phyloP scores from a whole-genome alignment of 805 yeast genomes.

The Candida succiphila region DNA sequence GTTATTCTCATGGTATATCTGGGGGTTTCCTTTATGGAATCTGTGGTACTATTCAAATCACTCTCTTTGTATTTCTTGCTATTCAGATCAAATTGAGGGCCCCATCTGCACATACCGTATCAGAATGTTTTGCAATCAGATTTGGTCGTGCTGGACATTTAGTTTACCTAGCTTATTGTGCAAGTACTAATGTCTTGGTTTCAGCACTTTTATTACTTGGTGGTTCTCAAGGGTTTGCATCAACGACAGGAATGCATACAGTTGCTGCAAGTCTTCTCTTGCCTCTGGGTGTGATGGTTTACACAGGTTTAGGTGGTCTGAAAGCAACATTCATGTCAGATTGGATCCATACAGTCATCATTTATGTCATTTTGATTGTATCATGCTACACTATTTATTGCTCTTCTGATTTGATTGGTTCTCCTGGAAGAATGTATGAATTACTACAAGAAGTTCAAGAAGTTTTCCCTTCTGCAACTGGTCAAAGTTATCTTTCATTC shows the following conservation, averaged over 20 bases:
- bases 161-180: conserved; percentile 23
- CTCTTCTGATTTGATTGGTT: conserved; percentile 28
- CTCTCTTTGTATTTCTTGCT: conserved; percentile 26
- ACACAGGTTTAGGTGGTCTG: conserved; percentile 41
- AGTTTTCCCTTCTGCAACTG: conserved; percentile 20
- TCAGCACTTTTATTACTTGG: conserved; percentile 28
- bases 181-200: conserved; percentile 26
- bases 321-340: conserved; percentile 46
- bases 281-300: conserved; percentile 36
- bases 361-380: conserved; percentile 21
- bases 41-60: conserved; percentile 28
- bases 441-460: conserved; percentile 24
- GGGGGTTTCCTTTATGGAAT: conserved; percentile 28
- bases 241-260: conserved; percentile 33
- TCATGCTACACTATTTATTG: conserved; percentile 25
- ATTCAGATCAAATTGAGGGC: conserved; percentile 30
- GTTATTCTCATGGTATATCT: conserved; percentile 31
- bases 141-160: conserved; percentile 28
- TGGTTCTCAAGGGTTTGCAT: conserved; percentile 32
- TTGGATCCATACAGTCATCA: conserved; percentile 35
- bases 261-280: conserved; percentile 35
- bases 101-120: conserved; percentile 31
- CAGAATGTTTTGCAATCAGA: conserved; percentile 27
- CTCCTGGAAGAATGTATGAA: conserved; percentile 33
- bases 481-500: too few species aligned